Evolutionary conservation across 345 rosid species (phyloP), one percentile per base, ranked within the genome.

Genomic region (Excoecaria agallocha): DNA sequence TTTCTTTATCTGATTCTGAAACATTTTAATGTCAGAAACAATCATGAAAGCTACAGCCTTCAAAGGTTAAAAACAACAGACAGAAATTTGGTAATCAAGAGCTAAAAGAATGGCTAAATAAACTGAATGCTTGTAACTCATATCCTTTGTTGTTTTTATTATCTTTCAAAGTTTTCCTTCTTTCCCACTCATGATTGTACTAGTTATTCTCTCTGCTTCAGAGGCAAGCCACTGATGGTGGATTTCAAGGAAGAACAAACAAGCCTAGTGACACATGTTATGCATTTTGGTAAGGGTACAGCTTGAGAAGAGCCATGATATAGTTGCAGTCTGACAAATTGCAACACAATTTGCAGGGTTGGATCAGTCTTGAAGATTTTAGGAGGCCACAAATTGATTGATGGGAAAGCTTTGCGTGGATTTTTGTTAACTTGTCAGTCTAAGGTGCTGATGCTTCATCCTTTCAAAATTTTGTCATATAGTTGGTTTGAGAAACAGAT

Each of bases 211-310:
- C 30, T 67, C 15, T 78, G 46, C 17, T 78, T 17, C 79, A 95
- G 99, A 90, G 97, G 85, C 99, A 93, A 80, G 87, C 83, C 39
- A 74, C 69, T 80, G 94, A 91, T 82, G 96, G 97, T 76, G 99
- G 99, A 69, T 89, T 91, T 82, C 97, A 93, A 82, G 99, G 99
- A 54, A 87, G 98, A 87, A 72, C 88, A 59, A 95, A 89, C 84
- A 93, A 95, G 77, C 78, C 82, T 48, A 95, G 97, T 76, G 99
- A 93, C 82, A 91, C 98, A 62, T 95, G 99, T 81, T 95, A 93
- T 80, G 98, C 99, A 60, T 95, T 91, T 84, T 95, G 99, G 99
- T 91, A 75, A 77, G 86, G 63, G 35, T 74, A 46, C 65, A 45
- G 73, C 46, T 20, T 48, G 37, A 39, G 51, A 66, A n/a, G 60